phyloP scores from a whole-genome alignment of 768 basidiomycete genomes.

The Tricholoma matsutake region DNA sequence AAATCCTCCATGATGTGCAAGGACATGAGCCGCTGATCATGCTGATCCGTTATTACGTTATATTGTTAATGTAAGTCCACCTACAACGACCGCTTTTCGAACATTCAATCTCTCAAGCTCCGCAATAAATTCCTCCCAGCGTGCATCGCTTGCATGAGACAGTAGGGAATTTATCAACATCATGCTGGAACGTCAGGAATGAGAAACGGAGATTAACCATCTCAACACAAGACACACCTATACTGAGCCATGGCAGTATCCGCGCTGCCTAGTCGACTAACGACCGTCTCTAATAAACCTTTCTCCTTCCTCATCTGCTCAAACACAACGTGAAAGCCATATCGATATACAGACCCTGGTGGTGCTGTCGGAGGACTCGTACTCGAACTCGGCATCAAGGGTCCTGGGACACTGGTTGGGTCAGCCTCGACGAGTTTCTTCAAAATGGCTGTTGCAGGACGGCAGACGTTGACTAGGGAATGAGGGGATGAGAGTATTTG shows the following conservation, averaged over 20 bases:
- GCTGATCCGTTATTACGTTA: neutral
- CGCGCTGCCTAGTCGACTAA: slow-evolving; percentile 71
- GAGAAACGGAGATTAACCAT: slow-evolving; percentile 11
- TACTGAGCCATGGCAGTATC: slow-evolving; percentile 84
- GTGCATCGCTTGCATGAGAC: slow-evolving; percentile 69
- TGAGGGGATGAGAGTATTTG: slow-evolving; percentile 72
- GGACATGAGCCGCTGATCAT: slow-evolving; percentile 71
- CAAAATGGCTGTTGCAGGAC: slow-evolving; percentile 87
- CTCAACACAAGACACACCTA: slow-evolving; percentile 44
- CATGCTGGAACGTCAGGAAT: slow-evolving; percentile 54
- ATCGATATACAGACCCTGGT: slow-evolving; percentile 74
- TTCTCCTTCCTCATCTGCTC: slow-evolving; percentile 76
- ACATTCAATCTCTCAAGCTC: slow-evolving; percentile 76
- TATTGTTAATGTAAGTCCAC: slow-evolving; percentile 24
- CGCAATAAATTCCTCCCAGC: slow-evolving; percentile 77
- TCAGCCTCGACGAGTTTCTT: slow-evolving; percentile 89
- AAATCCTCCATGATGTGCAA: slow-evolving; percentile 79
- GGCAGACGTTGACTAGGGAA: slow-evolving; percentile 85
- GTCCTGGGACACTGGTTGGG: slow-evolving; percentile 62
- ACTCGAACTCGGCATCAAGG: slow-evolving; percentile 58
- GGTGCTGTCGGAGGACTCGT: slow-evolving; percentile 47
- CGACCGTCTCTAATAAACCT: slow-evolving; percentile 77
- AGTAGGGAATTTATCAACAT: slow-evolving; percentile 87
- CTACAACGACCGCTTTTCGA: slow-evolving; percentile 76
- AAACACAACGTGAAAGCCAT: slow-evolving; percentile 82